These are phyloP conservation scores for Pulveroboletus sp. DNA, from an alignment of 768 basidiomycete genomes.

Conservation along the genomic window DNA sequence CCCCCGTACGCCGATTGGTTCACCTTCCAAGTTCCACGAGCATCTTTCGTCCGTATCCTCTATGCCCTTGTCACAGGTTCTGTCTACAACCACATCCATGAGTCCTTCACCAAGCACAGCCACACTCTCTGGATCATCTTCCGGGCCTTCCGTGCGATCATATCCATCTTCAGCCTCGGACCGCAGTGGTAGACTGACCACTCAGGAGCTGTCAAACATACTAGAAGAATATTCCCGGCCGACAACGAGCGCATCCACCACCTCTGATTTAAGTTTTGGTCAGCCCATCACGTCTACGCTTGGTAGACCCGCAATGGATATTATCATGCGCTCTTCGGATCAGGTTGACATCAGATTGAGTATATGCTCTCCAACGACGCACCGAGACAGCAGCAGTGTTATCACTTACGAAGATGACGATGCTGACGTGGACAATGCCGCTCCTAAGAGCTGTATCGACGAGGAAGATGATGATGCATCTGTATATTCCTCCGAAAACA, in stretches of 20 bases:
- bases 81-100: slow-evolving; percentile 7
- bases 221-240: slow-evolving; percentile 14
- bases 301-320: background rate
- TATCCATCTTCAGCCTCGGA: slow-evolving; percentile 17
- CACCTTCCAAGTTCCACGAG: slow-evolving; percentile 30
- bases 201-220: slow-evolving; percentile 7
- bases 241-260: slow-evolving; percentile 16
- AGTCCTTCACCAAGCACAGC: slow-evolving; percentile 18
- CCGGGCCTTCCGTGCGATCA: slow-evolving; percentile 27
- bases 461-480: slow-evolving; percentile 29
- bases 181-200: slow-evolving; percentile 8
- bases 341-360: slow-evolving; percentile 15
- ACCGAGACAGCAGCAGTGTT: slow-evolving; percentile 13
- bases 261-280: slow-evolving; percentile 20
- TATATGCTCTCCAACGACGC: slow-evolving; percentile 16
- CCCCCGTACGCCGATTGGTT: slow-evolving; percentile 9
- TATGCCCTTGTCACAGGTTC: slow-evolving; percentile 11
- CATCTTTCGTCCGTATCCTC: slow-evolving; percentile 30
- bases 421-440: slow-evolving; percentile 14
- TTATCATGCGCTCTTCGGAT: slow-evolving; percentile 19
- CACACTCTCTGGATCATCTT: slow-evolving; percentile 28
- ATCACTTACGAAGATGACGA: slow-evolving; percentile 23
- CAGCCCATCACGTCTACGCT: slow-evolving; percentile 9
- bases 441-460: slow-evolving; percentile 9
- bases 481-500: slow-evolving; percentile 26